A percentile compares a stretch with the other conserved stretches of the same genome.
These are phyloP conservation scores for Metschnikowia vanudenii DNA, from an alignment of 805 yeast species.

Conservation along the genomic window DNA sequence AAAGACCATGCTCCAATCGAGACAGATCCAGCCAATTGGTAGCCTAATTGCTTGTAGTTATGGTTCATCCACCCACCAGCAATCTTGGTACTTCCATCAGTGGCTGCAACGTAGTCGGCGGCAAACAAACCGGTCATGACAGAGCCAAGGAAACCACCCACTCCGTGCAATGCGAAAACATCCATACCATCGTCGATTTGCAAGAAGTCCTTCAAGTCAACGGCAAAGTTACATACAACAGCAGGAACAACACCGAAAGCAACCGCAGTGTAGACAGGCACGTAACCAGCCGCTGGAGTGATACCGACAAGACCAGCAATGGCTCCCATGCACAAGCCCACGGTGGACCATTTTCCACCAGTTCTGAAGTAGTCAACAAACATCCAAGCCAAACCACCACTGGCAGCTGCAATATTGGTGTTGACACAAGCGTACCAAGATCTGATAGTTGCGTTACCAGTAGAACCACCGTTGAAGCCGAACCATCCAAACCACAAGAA, in stretches of 20 bases:
- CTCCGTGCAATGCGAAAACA: conserved; percentile 90
- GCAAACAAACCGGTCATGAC: conserved; percentile 89
- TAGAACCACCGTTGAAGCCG: conserved; percentile 98
- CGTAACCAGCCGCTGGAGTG: conserved; percentile 96
- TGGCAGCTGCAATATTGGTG: conserved; percentile 91
- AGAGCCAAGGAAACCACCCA: conserved; percentile 87
- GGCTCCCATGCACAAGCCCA: conserved; percentile 92
- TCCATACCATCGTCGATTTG: conserved; percentile 93
- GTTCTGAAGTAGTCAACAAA: conserved; percentile 82
- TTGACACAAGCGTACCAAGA: conserved; percentile 92
- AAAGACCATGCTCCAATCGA: conserved; percentile 78
- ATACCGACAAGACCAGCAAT: conserved; percentile 92
- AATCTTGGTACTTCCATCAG: conserved; percentile 67
- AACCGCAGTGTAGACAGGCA: conserved; percentile 66
- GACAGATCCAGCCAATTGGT: conserved; percentile 77
- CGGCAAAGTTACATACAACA: conserved; percentile 77
- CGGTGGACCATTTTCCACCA: conserved; percentile 88
- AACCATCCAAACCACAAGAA: conserved; percentile 99
- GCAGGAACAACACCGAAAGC: conserved; percentile 20
- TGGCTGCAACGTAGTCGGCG: conserved; percentile 81
- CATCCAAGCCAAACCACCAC: conserved; percentile 95
- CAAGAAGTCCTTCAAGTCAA: conserved; percentile 69
- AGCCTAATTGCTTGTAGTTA: conserved; percentile 78
- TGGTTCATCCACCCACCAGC: conserved; percentile 89
- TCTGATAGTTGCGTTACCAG: conserved; percentile 89